Evolutionary conservation across 345 rosid species (phyloP), one percentile per base, ranked within the genome.

Genomic region (Laguncularia racemosa): DNA sequence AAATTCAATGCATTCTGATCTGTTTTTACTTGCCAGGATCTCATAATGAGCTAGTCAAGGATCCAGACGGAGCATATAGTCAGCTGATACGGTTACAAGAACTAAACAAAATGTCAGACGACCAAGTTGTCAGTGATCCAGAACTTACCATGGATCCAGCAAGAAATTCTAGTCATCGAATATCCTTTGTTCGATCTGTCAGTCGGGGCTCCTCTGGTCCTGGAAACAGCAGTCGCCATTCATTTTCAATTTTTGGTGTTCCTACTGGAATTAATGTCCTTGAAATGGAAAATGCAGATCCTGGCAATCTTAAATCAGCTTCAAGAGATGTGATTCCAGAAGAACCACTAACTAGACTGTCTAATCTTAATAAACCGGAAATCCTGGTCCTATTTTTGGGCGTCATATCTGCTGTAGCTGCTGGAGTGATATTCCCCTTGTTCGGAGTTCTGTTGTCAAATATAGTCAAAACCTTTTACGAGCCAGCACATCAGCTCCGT

Each of bases 31-130:
- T 57, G 57, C 14, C 68, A 83, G 95, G 97, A 40, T 51, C 85
- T 7, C 91, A 90, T 64, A 61, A 72, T 0, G 84, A 81, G 60
- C 58, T 90, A n/a, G 64, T 78, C 56, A 63, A 28, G 71, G 79
- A 84, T 70, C 73, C 84, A 0, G 77, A 87, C 13, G 97, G 97
- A 72, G 91, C 89, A n/a, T 87, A 87, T 56, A 71, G 84, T 12
- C 97, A 77, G 70, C 93, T 90, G 45, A 73, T 87, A 58, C 70
- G 84, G 21, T 77, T 87, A 50, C 97, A 87, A 54, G 93, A 87
- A 58, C 19, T 73, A 16, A 78, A 67, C 53, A 67, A 60, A 50
- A 79, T 56, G 50, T 56, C 66, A n/a, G 69, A 64, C 3, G 62
- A 50, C 19, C 44, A 52, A 3, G 8, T 50, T n/a, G 56, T 50